A percentile compares a stretch with the other conserved stretches of the same genome.
Conservation (phyloP, 305 asterid species). For the Fraxinus velutina region DNA sequence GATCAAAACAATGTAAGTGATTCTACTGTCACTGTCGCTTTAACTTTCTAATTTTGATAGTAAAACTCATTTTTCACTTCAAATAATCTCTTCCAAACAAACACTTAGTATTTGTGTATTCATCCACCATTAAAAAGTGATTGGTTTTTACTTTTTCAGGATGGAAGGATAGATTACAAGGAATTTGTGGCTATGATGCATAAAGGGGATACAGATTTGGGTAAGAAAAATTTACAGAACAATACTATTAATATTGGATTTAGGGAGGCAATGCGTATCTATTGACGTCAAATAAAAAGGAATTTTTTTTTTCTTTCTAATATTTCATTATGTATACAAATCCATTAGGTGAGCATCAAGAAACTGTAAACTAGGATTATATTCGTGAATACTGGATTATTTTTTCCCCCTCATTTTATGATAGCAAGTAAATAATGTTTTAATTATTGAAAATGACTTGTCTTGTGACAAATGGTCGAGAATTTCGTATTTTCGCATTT, state of each 20-base stretch:
- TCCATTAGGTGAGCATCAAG: background rate
- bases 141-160: conserved; percentile 34
- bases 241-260: conserved; percentile 35
- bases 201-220: conserved; percentile 43
- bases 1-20: conserved; percentile 42
- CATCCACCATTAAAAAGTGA: background rate
- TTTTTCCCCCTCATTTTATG: background rate
- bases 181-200: conserved; percentile 88
- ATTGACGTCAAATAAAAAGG: conserved; percentile 19
- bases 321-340: conserved; percentile 6
- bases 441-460: background rate
- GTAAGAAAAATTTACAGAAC: conserved; percentile 35
- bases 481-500: background rate
- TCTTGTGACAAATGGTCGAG: background rate
- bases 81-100: background rate
- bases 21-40: background rate
- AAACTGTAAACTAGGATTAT: background rate
- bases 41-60: background rate
- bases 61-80: background rate
- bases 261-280: conserved; percentile 44
- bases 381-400: background rate
- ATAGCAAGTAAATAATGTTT: background rate
- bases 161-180: conserved; percentile 65
- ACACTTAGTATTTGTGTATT: background rate
- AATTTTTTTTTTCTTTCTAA: background rate